A percentile compares a stretch with the other conserved stretches of the same genome.
These are phyloP conservation scores for Trichoderma sp. DNA, from an alignment of 2,329 filamentous ascomycete genomes.

Conservation along the genomic window DNA sequence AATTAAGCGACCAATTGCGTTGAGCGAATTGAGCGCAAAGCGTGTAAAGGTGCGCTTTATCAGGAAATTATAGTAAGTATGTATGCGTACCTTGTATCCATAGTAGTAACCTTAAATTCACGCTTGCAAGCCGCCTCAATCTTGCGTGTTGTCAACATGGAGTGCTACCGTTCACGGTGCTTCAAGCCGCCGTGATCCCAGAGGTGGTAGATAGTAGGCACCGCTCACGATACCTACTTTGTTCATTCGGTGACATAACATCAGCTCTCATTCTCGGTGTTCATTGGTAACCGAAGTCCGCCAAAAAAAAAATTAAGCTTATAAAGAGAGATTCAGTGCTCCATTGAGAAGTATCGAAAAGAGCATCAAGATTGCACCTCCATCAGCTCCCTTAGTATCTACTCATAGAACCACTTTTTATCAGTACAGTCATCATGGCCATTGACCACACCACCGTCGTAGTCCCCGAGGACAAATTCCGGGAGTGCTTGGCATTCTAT, in stretches of 20 bases:
- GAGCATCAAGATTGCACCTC: neutral
- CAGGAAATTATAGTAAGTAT: neutral
- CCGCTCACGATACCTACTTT: neutral
- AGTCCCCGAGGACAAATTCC: constrained; percentile 35
- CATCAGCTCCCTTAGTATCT: neutral
- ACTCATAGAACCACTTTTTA: neutral
- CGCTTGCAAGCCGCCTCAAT: neutral
- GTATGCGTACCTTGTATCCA: neutral
- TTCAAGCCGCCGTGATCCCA: neutral
- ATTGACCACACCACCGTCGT: constrained; percentile 41
- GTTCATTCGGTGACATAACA: no score
- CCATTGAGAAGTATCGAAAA: neutral
- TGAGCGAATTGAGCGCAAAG: neutral
- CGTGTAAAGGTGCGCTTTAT: neutral
- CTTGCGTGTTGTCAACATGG: neutral
- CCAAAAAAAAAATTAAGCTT: neutral
- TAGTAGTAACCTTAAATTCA: neutral
- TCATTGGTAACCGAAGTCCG: neutral
- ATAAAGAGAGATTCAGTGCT: neutral
- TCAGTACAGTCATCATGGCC: constrained; percentile 34
- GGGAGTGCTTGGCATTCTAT: constrained; percentile 39
- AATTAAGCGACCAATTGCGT: neutral
- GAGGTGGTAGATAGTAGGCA: neutral
- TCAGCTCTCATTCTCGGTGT: neutral
- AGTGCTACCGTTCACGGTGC: neutral